Conservation (phyloP, 805 yeast genomes). For the Barnettozyma pratensis region DNA sequence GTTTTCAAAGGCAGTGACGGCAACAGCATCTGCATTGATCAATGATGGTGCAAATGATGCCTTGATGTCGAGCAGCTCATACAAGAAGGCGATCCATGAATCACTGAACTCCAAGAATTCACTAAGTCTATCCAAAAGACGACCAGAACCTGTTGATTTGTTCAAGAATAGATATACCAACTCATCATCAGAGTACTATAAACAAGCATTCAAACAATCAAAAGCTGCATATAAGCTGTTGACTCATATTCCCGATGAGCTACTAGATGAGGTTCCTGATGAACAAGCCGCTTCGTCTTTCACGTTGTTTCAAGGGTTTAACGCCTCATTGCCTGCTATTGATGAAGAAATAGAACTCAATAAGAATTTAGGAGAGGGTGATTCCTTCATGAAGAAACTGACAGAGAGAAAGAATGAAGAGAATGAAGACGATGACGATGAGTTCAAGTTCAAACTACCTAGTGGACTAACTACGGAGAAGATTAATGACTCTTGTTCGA, state of each 20-base stretch:
- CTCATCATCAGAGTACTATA: slow-evolving; percentile 33
- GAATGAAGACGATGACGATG: slow-evolving; percentile 14
- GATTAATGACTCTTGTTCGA: slow-evolving; percentile 38
- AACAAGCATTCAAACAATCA: slow-evolving; percentile 28
- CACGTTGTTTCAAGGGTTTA: slow-evolving; percentile 67
- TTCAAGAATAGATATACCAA: slow-evolving; percentile 25
- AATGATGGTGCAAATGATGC: slow-evolving; percentile 26
- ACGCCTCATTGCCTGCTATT: slow-evolving; percentile 50
- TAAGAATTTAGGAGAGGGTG: slow-evolving; percentile 20
- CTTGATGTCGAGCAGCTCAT: slow-evolving; percentile 34
- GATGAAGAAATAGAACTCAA: slow-evolving; percentile 35
- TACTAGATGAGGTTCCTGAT: slow-evolving; percentile 49
- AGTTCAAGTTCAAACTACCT: slow-evolving; percentile 29
- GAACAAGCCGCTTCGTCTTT: slow-evolving; percentile 31
- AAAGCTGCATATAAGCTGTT: slow-evolving; percentile 44
- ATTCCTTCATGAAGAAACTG: slow-evolving; percentile 15
- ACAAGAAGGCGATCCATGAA: slow-evolving; percentile 42
- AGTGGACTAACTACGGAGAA: slow-evolving; percentile 36
- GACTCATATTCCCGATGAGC: slow-evolving; percentile 54
- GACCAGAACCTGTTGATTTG: slow-evolving; percentile 24
- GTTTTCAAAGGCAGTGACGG: slow-evolving; percentile 44
- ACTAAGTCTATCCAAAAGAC: slow-evolving; percentile 26
- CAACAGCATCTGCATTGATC: slow-evolving; percentile 52
- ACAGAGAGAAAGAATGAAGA: slow-evolving; percentile 22
- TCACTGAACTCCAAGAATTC: slow-evolving; percentile 32